phyloP scores from a whole-genome alignment of 2,329 filamentous ascomycete genomes.

The Aspergillus ibericus region DNA sequence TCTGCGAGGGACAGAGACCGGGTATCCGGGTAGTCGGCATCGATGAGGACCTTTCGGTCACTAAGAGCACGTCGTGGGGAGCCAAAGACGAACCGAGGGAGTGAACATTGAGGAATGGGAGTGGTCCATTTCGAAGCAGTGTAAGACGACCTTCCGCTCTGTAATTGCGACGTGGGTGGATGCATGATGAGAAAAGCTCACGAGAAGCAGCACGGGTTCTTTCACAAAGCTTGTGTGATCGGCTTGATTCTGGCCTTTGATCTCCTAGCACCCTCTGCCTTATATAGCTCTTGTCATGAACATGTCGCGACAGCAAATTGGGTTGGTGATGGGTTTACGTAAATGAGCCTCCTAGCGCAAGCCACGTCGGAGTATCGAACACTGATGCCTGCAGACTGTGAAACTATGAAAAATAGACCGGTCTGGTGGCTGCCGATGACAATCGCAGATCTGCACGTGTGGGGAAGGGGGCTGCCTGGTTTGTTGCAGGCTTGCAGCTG shows the following conservation, averaged over 20 bases:
- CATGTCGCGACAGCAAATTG: not conserved
- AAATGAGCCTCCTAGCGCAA: not conserved
- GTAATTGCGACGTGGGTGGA: not conserved
- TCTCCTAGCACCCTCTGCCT: not conserved
- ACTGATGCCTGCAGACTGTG: not conserved
- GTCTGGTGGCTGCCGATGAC: not conserved
- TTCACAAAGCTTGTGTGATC: not conserved
- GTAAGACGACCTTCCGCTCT: not conserved
- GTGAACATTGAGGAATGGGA: not conserved
- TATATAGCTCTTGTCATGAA: not conserved
- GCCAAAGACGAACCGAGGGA: not conserved
- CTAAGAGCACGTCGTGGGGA: not conserved
- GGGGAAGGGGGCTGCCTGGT: not conserved
- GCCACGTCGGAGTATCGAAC: not conserved
- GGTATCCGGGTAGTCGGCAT: not conserved
- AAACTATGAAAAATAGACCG: not conserved
- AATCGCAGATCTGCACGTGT: not conserved
- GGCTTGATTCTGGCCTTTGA: not conserved
- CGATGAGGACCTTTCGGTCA: not conserved
- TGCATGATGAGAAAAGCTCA: not conserved
- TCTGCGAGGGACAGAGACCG: not conserved
- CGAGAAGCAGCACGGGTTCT: not conserved
- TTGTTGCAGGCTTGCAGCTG: not conserved
- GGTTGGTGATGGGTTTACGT: not conserved
- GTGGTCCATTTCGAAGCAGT: not conserved